A percentile compares a stretch with the other conserved stretches of the same genome.
Evolutionary conservation across 192 early-diverging fungal species (phyloP).

Genomic region (Rhizophagus clarus): DNA sequence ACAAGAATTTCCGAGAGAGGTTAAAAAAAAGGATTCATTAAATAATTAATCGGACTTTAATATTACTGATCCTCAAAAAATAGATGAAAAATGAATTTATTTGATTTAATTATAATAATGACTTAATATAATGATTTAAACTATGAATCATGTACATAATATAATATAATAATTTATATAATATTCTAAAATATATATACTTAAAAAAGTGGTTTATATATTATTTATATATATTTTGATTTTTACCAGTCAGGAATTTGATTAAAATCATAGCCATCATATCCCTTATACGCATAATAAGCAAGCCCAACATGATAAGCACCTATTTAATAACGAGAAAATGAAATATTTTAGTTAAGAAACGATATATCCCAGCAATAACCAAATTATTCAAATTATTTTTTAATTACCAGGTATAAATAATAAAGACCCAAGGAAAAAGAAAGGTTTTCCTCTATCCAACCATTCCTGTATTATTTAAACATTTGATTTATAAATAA

Average conservation of each 20-base stretch:
- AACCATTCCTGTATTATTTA: slow-evolving; percentile 46
- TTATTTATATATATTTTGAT: neutral
- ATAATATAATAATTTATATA: too few relatives aligned
- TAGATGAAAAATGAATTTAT: too few relatives aligned
- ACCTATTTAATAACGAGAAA: slow-evolving; percentile 34
- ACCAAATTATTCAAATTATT: neutral
- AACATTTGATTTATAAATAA: slow-evolving; percentile 2
- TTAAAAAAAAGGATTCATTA: too few relatives aligned
- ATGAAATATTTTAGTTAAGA: neutral
- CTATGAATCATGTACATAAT: too few relatives aligned
- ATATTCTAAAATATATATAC: too few relatives aligned
- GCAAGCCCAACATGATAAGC: slow-evolving; percentile 55
- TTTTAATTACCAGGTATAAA: slow-evolving; percentile 55
- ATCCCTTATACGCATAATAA: slow-evolving; percentile 60
- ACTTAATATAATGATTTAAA: too few relatives aligned
- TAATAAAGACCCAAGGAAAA: slow-evolving; percentile 57
- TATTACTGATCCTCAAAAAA: too few relatives aligned
- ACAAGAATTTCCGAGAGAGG: neutral
- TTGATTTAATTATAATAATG: too few relatives aligned
- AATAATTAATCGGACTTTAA: too few relatives aligned
- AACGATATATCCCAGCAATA: too few relatives aligned
- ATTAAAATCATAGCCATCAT: slow-evolving; percentile 56
- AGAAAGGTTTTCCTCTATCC: slow-evolving; percentile 54
- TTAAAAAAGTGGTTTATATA: too few relatives aligned
- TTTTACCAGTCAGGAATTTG: slow-evolving; percentile 43